Percentiles rank a stretch among this genome's conserved stretches.
Evolutionary conservation across 768 basidiomycete species (phyloP).

Genomic region (Podaxis pistillaris): DNA sequence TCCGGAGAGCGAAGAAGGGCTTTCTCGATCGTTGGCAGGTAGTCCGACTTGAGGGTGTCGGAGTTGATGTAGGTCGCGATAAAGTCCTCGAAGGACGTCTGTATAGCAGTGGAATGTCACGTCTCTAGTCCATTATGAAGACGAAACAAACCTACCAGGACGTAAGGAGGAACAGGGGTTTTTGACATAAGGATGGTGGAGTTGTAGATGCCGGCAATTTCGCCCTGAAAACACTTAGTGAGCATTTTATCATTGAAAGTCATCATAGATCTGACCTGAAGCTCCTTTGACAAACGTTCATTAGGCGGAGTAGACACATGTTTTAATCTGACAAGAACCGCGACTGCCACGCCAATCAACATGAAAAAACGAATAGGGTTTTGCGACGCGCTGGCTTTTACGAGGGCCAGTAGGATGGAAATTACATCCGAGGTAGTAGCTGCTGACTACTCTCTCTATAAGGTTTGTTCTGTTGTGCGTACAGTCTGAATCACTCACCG

Average conservation of each 20-base stretch:
- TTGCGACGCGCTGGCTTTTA: constrained; percentile 44
- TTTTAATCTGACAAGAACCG: constrained; percentile 71
- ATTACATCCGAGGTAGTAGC: constrained; percentile 50
- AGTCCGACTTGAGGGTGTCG: constrained; percentile 46
- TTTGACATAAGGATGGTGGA: constrained; percentile 68
- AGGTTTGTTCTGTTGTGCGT: background rate
- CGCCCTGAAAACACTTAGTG: constrained; percentile 36
- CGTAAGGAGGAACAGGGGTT: constrained; percentile 54
- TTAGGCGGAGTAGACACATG: constrained; percentile 41
- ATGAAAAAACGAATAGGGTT: constrained; percentile 37
- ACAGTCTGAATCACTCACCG: constrained; percentile 37
- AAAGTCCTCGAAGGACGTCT: constrained; percentile 63
- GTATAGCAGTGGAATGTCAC: constrained; percentile 8
- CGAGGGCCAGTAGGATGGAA: constrained; percentile 45
- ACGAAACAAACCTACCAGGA: constrained; percentile 42
- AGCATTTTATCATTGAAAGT: constrained; percentile 7
- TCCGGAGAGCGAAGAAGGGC: constrained; percentile 82
- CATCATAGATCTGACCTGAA: constrained; percentile 36
- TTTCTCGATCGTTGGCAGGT: constrained; percentile 79
- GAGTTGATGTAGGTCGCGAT: constrained; percentile 48
- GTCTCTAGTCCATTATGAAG: background rate
- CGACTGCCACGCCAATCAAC: constrained; percentile 66
- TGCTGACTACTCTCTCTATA: constrained; percentile 29
- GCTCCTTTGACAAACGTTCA: constrained; percentile 40
- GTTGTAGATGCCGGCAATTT: constrained; percentile 59